A percentile compares a stretch with the other conserved stretches of the same genome.
Evolutionary conservation across 2,329 filamentous ascomycete genomes (phyloP).

Genomic region (Pseudopyrenochaeta lycopersici): DNA sequence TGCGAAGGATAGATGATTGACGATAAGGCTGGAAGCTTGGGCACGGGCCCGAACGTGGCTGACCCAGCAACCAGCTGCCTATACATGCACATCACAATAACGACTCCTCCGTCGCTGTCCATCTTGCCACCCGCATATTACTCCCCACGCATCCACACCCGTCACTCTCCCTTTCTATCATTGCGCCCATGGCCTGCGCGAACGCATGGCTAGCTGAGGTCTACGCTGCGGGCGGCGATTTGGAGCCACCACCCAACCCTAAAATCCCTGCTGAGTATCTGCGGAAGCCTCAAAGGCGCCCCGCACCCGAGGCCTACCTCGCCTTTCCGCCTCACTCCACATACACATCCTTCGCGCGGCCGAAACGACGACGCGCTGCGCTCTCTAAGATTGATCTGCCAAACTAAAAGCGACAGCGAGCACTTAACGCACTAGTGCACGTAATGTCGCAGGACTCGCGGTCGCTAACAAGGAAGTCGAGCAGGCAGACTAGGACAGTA

Average conservation of each 20-base stretch:
- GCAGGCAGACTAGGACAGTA: constrained; percentile 13
- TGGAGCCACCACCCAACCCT: constrained; percentile 20
- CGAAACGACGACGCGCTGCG: constrained; percentile 19
- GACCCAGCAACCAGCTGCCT: too few relatives aligned
- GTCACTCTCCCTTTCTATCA: constrained; percentile 11
- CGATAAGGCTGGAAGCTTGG: too few relatives aligned
- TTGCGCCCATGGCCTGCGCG: constrained; percentile 16
- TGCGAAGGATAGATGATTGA: not conserved
- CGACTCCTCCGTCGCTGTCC: not conserved
- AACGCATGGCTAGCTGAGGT: constrained; percentile 22
- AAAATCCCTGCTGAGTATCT: constrained; percentile 24
- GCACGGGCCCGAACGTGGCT: too few relatives aligned
- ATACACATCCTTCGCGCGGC: constrained; percentile 13
- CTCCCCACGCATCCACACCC: constrained; percentile 13
- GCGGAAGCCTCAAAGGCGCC: constrained; percentile 21
- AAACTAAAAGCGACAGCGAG: constrained; percentile 26
- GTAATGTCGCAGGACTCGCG: constrained; percentile 16
- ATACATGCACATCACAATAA: too few relatives aligned
- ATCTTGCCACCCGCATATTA: constrained; percentile 8
- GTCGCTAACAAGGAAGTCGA: constrained; percentile 24
- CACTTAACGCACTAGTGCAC: constrained; percentile 12
- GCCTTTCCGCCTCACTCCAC: constrained; percentile 6
- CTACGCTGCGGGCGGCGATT: constrained; percentile 19
- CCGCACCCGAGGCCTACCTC: constrained; percentile 7
- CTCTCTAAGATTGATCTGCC: constrained; percentile 22